Evolutionary conservation across 2,329 filamentous ascomycete species (phyloP), one percentile per base, ranked within the genome.

Genomic region (Ceratocystis colombiana): DNA sequence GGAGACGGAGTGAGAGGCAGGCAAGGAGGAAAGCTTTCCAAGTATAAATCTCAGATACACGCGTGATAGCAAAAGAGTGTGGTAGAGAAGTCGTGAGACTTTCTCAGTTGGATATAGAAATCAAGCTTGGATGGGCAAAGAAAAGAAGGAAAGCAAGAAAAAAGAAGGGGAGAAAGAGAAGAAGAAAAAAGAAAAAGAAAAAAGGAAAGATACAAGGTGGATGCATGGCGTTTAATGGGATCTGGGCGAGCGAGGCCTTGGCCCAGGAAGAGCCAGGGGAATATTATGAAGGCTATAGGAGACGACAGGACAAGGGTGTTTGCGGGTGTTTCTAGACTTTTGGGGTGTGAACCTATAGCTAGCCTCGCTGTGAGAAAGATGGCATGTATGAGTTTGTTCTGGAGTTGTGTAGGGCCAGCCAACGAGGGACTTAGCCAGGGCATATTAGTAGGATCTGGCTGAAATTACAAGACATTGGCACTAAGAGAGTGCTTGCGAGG

Each of bases 101-200:
- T 53, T 68, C 66, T 68, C 66, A 68, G 66, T 68, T 68, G 66
- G 66, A 68, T 48, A 33, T 25, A 61, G 37, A 28, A 59, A 53
- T 55, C 57, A 50, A 67, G 53, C 61, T 67, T 64, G 65, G 55
- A 64, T 67, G 53, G 50, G 46, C n/a, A 20, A 53, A 50, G 33
- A 33, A 59, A 17, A 61, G 55, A 41, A 33, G 46, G 46, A 66
- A 44, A 28, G 59, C 10, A 30, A 64, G 30, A 61, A 30, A 55
- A 61, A 48, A 61, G 22, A 45, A 59, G 44, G 33, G 45, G 46
- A 63, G 46, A 53, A 48, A 33, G 37, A 59, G 33, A 50, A 20
- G 48, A 37, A 45, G 62, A 63, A 41, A 41, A 57, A 53, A 15
- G 44, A 48, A 61, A 63, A 64, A 68, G 62, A 10, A 65, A 62